Evolutionary conservation across 805 yeast species (phyloP), one percentile per base, ranked within the genome.

Genomic region (Yamadazyma ubonensis): DNA sequence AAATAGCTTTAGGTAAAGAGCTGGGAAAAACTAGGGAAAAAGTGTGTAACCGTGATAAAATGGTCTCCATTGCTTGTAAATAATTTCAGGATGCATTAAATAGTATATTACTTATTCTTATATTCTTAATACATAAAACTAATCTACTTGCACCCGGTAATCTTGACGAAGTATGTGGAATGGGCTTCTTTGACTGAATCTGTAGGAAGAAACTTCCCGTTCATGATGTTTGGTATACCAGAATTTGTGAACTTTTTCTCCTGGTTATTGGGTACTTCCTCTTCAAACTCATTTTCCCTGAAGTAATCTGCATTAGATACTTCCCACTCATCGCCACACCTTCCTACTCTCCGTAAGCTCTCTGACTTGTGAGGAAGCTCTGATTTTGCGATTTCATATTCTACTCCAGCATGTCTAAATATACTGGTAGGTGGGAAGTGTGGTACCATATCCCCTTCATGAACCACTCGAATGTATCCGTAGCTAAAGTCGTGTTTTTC

Each of bases 11-110:
- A 6, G 95, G 95, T 3, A 33, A 50, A 17, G 44, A 45, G 15
- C 26, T 39, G 6, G 82, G 79, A 4, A 84, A 81, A 52, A 54
- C 74, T 2, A 71, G 89, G 39, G 74, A 70, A 43, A 88, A 88
- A 59, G 58, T 84, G 25, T 61, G 71, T 12, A 53, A 66, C 33
- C 56, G 61, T 6, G 58, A 63, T 0, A 71, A 75, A 20, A 79
- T 86, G 84, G 47, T 83, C 33, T 48, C 59, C 10, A 57, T 65
- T 29, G 50, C 54, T 29, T 49, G 53, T 51, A 49, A 49, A 49
- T 54, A 53, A 51, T 45, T 30, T 17, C 17, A 48, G n/a, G n/a
- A n/a, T n/a, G n/a, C n/a, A n/a, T n/a, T n/a, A n/a, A n/a, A n/a
- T n/a, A n/a, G n/a, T n/a, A n/a, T n/a, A n/a, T n/a, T n/a, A n/a